phyloP scores from a whole-genome alignment of 2,329 filamentous ascomycete species.

The Blastomyces gilchristii region DNA sequence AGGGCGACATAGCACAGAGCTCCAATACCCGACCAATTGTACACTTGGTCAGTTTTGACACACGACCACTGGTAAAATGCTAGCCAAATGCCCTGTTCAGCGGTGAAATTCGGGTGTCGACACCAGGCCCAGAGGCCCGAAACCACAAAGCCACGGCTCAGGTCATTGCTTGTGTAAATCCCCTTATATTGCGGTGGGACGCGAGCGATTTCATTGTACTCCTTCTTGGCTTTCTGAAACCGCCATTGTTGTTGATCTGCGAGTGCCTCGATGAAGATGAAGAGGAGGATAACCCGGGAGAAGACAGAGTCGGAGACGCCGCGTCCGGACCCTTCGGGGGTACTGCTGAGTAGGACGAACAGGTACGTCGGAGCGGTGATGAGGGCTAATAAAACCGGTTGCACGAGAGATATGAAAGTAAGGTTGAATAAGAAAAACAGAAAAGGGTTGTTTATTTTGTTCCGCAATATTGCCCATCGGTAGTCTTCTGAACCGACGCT shows the following conservation, averaged over 20 bases:
- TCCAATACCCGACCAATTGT: conserved; percentile 71
- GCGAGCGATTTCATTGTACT: conserved; percentile 63
- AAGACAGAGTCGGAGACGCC: conserved; percentile 51
- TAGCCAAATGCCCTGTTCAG: conserved; percentile 86
- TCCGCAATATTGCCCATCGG: conserved; percentile 70
- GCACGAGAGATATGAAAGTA: conserved; percentile 74
- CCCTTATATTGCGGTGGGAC: conserved; percentile 46
- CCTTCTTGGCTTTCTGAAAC: conserved; percentile 70
- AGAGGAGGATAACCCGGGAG: conserved; percentile 44
- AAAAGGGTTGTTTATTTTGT: conserved; percentile 57
- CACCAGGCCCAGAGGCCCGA: conserved; percentile 78
- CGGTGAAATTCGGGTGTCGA: conserved; percentile 88
- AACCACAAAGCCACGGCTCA: conserved; percentile 82
- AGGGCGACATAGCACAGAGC: conserved; percentile 60
- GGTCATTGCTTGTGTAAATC: conserved; percentile 56
- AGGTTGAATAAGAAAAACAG: conserved; percentile 79
- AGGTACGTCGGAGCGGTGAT: conserved; percentile 76
- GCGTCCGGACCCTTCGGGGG: conserved; percentile 46
- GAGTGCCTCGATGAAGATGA: conserved; percentile 61
- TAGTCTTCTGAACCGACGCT: conserved; percentile 85
- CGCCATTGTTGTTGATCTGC: conserved; percentile 91
- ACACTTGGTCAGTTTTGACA: conserved; percentile 57
- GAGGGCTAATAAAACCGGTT: conserved; percentile 70
- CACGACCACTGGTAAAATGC: conserved; percentile 81
- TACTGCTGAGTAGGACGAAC: conserved; percentile 56